phyloP scores from a whole-genome alignment of 2,329 filamentous ascomycete species.

The Chaetomium globosum region DNA sequence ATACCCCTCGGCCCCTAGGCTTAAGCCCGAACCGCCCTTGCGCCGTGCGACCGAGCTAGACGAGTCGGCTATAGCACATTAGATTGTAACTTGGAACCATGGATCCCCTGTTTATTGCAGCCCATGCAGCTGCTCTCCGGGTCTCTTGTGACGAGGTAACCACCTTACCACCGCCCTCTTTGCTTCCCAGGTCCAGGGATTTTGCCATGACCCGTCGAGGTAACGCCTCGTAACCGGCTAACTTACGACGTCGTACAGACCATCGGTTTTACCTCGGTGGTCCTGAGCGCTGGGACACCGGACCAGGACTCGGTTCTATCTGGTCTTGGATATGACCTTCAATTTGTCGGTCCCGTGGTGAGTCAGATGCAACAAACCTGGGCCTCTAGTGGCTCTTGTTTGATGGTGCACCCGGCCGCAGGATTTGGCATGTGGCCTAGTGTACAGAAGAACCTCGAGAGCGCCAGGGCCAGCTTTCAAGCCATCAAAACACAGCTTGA shows the following conservation, averaged over 20 bases:
- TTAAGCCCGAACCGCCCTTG: too few species aligned
- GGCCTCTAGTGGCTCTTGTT: background rate
- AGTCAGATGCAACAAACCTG: background rate
- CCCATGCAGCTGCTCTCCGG: background rate
- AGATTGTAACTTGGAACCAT: background rate
- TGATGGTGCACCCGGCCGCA: slow-evolving; percentile 5
- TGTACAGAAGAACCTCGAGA: slow-evolving; percentile 9
- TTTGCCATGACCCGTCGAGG: too few species aligned
- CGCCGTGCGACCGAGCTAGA: too few species aligned
- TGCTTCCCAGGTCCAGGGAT: background rate
- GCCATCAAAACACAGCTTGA: background rate
- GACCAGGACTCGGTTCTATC: slow-evolving; percentile 11
- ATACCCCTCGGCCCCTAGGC: too few species aligned
- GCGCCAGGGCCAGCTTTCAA: background rate
- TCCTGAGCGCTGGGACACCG: background rate
- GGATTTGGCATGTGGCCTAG: slow-evolving; percentile 14
- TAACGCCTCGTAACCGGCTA: too few species aligned
- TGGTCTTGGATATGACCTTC: background rate
- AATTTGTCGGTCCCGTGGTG: background rate
- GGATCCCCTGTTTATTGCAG: slow-evolving; percentile 9
- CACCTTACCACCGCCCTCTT: too few species aligned
- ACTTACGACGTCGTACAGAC: background rate
- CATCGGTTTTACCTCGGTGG: background rate
- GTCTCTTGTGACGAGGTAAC: slow-evolving; percentile 8
- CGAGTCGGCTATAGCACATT: too few species aligned